These are phyloP conservation scores for Penicillium rolfsii DNA, from an alignment of 2,329 filamentous ascomycete genomes.

Conservation along the genomic window DNA sequence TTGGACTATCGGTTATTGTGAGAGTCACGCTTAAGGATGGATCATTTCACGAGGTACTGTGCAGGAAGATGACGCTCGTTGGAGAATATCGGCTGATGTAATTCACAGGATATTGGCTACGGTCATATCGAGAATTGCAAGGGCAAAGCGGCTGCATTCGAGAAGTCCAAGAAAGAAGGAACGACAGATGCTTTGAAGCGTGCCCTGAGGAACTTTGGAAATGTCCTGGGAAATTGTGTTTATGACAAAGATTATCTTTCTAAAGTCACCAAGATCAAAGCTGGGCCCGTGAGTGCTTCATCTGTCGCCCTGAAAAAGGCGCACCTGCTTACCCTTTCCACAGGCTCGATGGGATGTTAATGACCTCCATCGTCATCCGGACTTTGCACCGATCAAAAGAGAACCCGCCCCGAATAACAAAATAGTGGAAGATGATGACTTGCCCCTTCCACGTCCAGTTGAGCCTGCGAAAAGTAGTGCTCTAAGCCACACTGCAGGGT, in stretches of 20 bases:
- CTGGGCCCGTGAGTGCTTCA: constrained; percentile 59
- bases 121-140: constrained; percentile 96
- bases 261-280: constrained; percentile 89
- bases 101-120: constrained; percentile 78
- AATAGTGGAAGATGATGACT: constrained; percentile 54
- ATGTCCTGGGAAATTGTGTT: constrained; percentile 96
- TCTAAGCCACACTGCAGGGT: constrained; percentile 33
- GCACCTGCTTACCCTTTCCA: constrained; percentile 18
- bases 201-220: constrained; percentile 87
- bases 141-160: constrained; percentile 92
- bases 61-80: neutral
- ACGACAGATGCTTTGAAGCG: constrained; percentile 93
- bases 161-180: constrained; percentile 98
- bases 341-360: constrained; percentile 73
- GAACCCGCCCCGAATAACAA: constrained; percentile 48
- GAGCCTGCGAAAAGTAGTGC: constrained; percentile 35
- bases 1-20: constrained; percentile 88
- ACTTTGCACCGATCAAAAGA: constrained; percentile 67
- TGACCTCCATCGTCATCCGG: constrained; percentile 79
- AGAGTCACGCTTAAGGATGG: constrained; percentile 89
- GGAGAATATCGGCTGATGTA: constrained; percentile 5
- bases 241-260: constrained; percentile 94
- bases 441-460: constrained; percentile 42
- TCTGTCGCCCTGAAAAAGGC: neutral
- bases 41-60: constrained; percentile 80